Base-by-base conservation (phyloP, 2,329 filamentous ascomycete species). In the Arthrobotrys iridis region DNA sequence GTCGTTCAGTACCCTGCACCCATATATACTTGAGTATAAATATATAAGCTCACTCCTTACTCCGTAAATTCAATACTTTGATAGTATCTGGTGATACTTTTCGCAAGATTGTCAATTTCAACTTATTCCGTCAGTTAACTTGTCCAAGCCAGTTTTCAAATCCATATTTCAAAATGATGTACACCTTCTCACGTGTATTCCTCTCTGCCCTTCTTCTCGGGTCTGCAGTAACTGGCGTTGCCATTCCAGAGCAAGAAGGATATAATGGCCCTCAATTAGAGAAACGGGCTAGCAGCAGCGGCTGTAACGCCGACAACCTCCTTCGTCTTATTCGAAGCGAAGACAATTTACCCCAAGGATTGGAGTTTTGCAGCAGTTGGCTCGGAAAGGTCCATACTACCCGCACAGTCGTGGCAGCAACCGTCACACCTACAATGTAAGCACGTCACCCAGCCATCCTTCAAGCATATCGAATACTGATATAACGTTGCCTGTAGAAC, bases 261-360 rank as follows among this genome's bases (percentile, higher is more conserved):
- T 18, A n/a, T 11, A 18, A 46, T 13, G 18, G 24, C 35, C 22
- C n/a, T 22, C 24, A 46, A 43, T 18, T 65, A 13, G 62, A 55
- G 20, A 24, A 65, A 65, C 33, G 62, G 20, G 15, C 48, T 33
- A 10, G 28, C 4, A 10, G 28, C 10, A 13, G 3, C 18, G 46
- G 13, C 13, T 65, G 62, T 24, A 65, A 65, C 11, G 62, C 62
- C 20, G 62, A 65, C 11, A 65, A 65, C 45, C 33, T 64, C 4
- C 59, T 64, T n/a, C 59, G 59, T 18, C 45, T 65, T 15, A 11
- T 65, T 28, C 62, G 62, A 22, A 33, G 45, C 1, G 10, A 26
- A 22, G 62, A 26, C 1, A 55, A 65, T 10, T 22, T 65, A 26
- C n/a, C 62, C 4, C 13, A 65, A n/a, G 62, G 30, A 33, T 15